A percentile compares a stretch with the other conserved stretches of the same genome.
Conservation (phyloP, 345 rosid species). For the Gossypium thurberi region DNA sequence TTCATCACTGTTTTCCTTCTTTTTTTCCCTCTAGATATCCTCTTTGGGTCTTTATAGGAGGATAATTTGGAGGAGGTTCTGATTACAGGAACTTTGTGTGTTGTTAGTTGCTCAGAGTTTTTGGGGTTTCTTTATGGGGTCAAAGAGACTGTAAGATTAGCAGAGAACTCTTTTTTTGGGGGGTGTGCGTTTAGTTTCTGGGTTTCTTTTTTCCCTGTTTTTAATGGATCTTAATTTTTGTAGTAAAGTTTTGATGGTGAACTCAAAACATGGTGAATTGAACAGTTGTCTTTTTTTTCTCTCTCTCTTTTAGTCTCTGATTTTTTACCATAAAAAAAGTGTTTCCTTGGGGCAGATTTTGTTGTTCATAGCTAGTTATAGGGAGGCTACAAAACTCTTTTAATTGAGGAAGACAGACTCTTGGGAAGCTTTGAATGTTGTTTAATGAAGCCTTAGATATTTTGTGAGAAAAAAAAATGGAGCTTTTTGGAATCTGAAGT, state of each 20-base stretch:
- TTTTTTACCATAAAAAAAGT: background rate
- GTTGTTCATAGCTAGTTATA: slow-evolving; percentile 7
- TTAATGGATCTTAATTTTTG: slow-evolving; percentile 8
- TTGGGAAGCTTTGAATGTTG: background rate
- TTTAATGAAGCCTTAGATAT: slow-evolving; percentile 2
- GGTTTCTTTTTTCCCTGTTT: background rate
- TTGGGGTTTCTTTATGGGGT: background rate
- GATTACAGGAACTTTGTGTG: slow-evolving; percentile 11
- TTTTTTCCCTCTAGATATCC: background rate
- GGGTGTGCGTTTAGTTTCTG: slow-evolving; percentile 1
- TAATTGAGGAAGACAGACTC: background rate
- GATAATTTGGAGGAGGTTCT: slow-evolving; percentile 11
- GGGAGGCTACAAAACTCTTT: background rate
- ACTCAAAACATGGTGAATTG: slow-evolving; percentile 10
- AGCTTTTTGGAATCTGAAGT: slow-evolving; percentile 6
- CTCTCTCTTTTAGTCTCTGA: background rate
- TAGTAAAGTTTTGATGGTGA: background rate
- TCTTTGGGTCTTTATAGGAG: slow-evolving; percentile 2
- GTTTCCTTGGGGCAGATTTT: background rate
- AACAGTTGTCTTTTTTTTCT: background rate
- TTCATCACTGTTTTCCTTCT: slow-evolving; percentile 12
- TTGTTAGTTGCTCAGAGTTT: slow-evolving; percentile 11
- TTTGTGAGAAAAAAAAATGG: background rate
- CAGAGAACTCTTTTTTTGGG: background rate
- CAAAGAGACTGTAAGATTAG: slow-evolving; percentile 4